Base-by-base conservation (phyloP, 2,329 filamentous ascomycete species). In the Venturia pyrina region DNA sequence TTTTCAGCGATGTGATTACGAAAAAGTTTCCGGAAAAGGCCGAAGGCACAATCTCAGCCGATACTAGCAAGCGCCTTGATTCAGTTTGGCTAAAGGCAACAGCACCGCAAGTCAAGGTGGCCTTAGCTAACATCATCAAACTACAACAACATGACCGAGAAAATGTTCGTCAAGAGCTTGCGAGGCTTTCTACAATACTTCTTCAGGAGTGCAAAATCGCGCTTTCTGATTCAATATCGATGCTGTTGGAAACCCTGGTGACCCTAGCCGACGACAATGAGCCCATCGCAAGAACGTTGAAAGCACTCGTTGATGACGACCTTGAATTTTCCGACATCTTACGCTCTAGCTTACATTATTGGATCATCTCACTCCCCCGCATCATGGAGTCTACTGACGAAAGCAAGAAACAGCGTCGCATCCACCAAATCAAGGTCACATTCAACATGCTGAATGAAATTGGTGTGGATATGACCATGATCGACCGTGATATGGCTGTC, bases 321-420 rank as follows among this genome's bases (percentile, higher is more conserved):
- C 77, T 82, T 1, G 79, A 83, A 62, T 80, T 93, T 1, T 78
- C 82, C 3, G 86, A 89, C 28, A 78, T 84, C 2, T 78, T 93
- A 34, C 90, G 90, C 70, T 83, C 82, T 37, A 88, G 85, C 0
- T 81, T 96, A 0, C 89, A 93, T 74, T 87, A 87, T 64, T 97
- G 93, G 92, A 83, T 93, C 32, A 85, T 86, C 2, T 88, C 90
- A 50, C 82, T 99, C 21, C 88, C 93, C 5, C 85, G 92, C 19
- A 77, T 91, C 17, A 93, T 97, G 86, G 91, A 93, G 73, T 85
- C 87, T 10, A 89, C 87, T 69, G 92, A 98, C 71, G 91, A 96
- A 70, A 81, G 82, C n/a, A 80, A 83, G 37, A 96, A 96, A 74
- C 82, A 86, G 68, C 83, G 84, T 65, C 86, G 88, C 1, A 83